A percentile compares a stretch with the other conserved stretches of the same genome.
Conservation (phyloP, 202 grass and related monocot species). For the Cymbopogon flexuosus region DNA sequence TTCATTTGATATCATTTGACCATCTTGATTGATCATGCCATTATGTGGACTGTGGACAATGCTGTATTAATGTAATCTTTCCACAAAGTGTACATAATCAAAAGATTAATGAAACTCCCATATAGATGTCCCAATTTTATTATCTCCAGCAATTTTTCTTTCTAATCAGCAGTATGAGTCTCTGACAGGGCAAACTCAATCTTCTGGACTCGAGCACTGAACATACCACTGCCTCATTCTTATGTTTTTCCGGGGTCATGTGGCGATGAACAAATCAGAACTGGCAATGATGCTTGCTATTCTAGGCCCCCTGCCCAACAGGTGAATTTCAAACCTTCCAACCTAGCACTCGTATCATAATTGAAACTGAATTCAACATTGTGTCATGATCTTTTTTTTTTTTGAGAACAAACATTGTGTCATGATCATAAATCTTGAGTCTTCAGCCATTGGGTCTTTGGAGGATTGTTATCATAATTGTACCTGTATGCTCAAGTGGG, state of each 20-base stretch:
- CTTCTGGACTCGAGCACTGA: constrained; percentile 94
- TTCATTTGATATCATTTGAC: background rate
- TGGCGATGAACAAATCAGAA: constrained; percentile 24
- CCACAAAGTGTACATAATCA: background rate
- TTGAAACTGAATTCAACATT: background rate
- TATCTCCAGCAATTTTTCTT: background rate
- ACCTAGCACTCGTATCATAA: background rate
- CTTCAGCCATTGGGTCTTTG: background rate
- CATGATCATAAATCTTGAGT: background rate
- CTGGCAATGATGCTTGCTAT: background rate
- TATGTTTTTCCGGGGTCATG: constrained; percentile 55
- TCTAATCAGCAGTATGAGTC: background rate
- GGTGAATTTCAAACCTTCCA: constrained; percentile 32
- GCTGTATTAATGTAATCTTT: background rate
- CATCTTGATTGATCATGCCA: background rate
- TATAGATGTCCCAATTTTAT: background rate
- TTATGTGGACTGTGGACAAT: background rate
- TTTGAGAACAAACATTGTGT: background rate
- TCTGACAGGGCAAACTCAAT: constrained; percentile 81
- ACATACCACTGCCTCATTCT: constrained; percentile 76
- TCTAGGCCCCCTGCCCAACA: background rate
- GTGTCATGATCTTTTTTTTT: background rate
- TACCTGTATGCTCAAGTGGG: background rate
- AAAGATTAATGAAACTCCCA: background rate
- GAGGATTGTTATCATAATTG: background rate